These are phyloP conservation scores for Lavandula angustifolia DNA, from an alignment of 257 asterid species.

Conservation along the genomic window DNA sequence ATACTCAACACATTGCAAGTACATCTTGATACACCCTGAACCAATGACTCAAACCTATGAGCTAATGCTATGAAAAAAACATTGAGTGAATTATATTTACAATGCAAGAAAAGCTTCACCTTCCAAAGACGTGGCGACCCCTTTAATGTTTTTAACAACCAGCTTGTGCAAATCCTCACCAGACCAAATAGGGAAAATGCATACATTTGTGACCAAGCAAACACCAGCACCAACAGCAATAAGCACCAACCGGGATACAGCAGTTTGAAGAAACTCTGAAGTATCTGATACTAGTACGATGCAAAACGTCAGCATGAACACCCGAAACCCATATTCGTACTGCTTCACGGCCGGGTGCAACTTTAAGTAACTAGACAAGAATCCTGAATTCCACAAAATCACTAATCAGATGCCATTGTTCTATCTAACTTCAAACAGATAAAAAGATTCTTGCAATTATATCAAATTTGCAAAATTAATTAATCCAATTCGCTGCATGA, in stretches of 20 bases:
- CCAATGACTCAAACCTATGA: constrained; percentile 17
- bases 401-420: constrained; percentile 7
- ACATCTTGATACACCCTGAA: constrained; percentile 72
- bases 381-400: constrained; percentile 50
- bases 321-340: constrained; percentile 92
- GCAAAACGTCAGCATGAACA: constrained; percentile 81
- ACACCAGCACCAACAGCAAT: constrained; percentile 83
- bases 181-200: constrained; percentile 92
- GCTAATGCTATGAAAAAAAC: constrained; percentile 18
- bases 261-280: constrained; percentile 58
- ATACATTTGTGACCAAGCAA: constrained; percentile 67
- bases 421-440: neutral
- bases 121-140: constrained; percentile 84
- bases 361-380: constrained; percentile 70
- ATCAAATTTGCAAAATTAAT: neutral
- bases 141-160: constrained; percentile 75
- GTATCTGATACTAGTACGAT: constrained; percentile 77
- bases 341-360: constrained; percentile 78
- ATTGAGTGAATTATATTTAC: neutral
- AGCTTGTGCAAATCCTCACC: constrained; percentile 97
- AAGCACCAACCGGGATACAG: constrained; percentile 73
- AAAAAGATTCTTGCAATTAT: neutral
- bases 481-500: neutral
- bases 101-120: constrained; percentile 41
- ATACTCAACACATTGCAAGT: constrained; percentile 69